A percentile compares a stretch with the other conserved stretches of the same genome.
Evolutionary conservation across 495 filamentous ascomycete species (phyloP).

Genomic region (Aspergillus sparsus): DNA sequence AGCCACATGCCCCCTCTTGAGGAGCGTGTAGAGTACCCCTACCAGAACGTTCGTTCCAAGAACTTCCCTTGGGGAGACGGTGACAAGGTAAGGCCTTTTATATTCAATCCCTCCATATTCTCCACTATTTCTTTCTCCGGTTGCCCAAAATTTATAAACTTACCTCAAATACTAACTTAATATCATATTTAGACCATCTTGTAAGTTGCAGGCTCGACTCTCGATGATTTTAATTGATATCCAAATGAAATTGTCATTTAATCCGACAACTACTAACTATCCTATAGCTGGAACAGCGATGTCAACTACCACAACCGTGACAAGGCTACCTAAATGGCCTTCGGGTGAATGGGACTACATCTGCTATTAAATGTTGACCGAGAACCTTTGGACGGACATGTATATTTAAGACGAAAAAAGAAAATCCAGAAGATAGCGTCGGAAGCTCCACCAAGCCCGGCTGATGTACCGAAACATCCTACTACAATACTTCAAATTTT

Average conservation of each 20-base stretch:
- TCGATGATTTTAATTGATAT: not conserved
- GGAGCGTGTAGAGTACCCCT: slow-evolving; percentile 86
- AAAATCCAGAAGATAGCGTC: slow-evolving; percentile 25
- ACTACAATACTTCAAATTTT: slow-evolving; percentile 39
- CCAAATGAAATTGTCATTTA: not conserved
- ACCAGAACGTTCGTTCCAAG: slow-evolving; percentile 89
- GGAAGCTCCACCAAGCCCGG: slow-evolving; percentile 13
- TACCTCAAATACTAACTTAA: slow-evolving; percentile 32
- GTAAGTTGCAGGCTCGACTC: slow-evolving; percentile 50
- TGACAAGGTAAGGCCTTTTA: slow-evolving; percentile 70
- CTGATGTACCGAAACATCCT: slow-evolving; percentile 5
- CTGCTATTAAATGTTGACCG: slow-evolving; percentile 3
- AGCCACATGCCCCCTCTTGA: slow-evolving; percentile 80
- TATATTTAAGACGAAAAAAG: slow-evolving; percentile 27
- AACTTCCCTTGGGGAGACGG: slow-evolving; percentile 91
- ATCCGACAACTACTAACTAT: slow-evolving; percentile 25
- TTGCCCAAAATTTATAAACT: not conserved
- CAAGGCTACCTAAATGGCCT: slow-evolving; percentile 57
- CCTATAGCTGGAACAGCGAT: slow-evolving; percentile 79
- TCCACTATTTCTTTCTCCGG: not conserved
- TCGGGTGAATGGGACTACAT: slow-evolving; percentile 6
- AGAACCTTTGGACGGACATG: slow-evolving; percentile 16
- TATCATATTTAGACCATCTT: slow-evolving; percentile 55
- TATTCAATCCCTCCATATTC: not conserved
- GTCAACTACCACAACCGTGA: slow-evolving; percentile 98